Base-by-base conservation (phyloP, 371 early-diverging fungal species). In the Mucor irregularis region DNA sequence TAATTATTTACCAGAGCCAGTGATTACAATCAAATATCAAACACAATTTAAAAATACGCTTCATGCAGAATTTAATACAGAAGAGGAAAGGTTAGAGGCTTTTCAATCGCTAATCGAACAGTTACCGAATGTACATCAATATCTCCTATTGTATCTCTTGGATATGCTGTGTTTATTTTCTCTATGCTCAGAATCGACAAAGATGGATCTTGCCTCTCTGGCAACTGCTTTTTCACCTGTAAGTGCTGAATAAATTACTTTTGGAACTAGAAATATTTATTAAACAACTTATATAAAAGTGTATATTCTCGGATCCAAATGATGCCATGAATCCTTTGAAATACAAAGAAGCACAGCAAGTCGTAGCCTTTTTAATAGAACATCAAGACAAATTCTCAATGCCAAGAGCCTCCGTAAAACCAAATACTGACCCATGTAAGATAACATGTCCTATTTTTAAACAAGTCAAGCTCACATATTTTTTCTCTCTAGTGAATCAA, bases 191-290 rank as follows among this genome's bases (percentile, higher is more conserved):
- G 70, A 72, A 13, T 56, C 61, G 19, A 84, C 82, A 19, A 71
- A 80, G 19, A 86, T 86, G 87, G 76, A 80, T 52, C 58, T 74
- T 2, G 69, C 75, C 14, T 79, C 82, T 34, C 50, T 86, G 19
- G 82, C 87, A 7, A 75, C 82, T 17, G 78, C 84, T n/a, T 86
- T 86, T 70, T 76, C 84, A 33, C 87, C 87, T 37, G 76, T 75
- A 63, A 65, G 53, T 13, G 13, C 49, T 9, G 16, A 28, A 6
- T 34, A 16, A 33, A 9, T 43, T 14, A 25, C 17, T 47, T 24
- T n/a, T 21, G 31, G 5, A 19, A n/a, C 24, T 16, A 14, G 10
- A 13, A 19, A 14, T 40, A 9, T 28, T 44, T 38, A 33, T 7
- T 29, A 9, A 50, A 16, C 21, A 16, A 21, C 1, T n/a, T 33